Evolutionary conservation across 1,139 yeast species (phyloP).

Genomic region (Suhomyces chickasaworum): DNA sequence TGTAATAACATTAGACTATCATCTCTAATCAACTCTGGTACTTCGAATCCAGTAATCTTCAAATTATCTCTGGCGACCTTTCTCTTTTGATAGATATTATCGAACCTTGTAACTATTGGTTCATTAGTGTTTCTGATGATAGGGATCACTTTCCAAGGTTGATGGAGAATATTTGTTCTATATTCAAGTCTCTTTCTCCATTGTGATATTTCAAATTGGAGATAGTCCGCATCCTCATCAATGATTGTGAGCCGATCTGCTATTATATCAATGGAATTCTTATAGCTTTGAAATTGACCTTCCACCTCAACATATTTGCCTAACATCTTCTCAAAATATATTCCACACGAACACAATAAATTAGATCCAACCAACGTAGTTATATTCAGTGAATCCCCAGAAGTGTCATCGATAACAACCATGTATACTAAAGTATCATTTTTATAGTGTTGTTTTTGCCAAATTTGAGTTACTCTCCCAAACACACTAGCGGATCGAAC

Average conservation of each 20-base stretch:
- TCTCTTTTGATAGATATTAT: slow-evolving; percentile 4
- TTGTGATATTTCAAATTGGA: slow-evolving; percentile 13
- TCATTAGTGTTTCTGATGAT: background rate
- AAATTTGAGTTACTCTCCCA: slow-evolving; percentile 30
- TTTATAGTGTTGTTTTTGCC: background rate
- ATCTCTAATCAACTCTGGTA: slow-evolving; percentile 6
- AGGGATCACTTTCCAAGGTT: slow-evolving; percentile 29
- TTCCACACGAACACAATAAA: slow-evolving; percentile 17
- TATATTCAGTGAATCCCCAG: slow-evolving; percentile 22
- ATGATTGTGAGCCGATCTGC: slow-evolving; percentile 1
- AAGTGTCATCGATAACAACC: slow-evolving; percentile 29
- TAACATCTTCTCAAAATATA: slow-evolving; percentile 10
- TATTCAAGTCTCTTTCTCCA: slow-evolving; percentile 37
- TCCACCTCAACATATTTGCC: slow-evolving; percentile 16
- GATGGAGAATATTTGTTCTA: slow-evolving; percentile 21
- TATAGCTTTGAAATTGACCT: slow-evolving; percentile 8
- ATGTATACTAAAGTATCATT: slow-evolving; percentile 5
- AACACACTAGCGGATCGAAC: slow-evolving; percentile 26
- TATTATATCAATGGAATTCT: slow-evolving; percentile 7
- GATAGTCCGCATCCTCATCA: background rate
- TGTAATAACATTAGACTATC: slow-evolving; percentile 9
- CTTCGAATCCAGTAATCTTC: background rate
- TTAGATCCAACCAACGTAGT: slow-evolving; percentile 15
- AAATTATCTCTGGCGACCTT: slow-evolving; percentile 2
- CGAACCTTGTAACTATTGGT: background rate